Base-by-base conservation (phyloP, 441 rosid species). In the Jatropha podagrica region DNA sequence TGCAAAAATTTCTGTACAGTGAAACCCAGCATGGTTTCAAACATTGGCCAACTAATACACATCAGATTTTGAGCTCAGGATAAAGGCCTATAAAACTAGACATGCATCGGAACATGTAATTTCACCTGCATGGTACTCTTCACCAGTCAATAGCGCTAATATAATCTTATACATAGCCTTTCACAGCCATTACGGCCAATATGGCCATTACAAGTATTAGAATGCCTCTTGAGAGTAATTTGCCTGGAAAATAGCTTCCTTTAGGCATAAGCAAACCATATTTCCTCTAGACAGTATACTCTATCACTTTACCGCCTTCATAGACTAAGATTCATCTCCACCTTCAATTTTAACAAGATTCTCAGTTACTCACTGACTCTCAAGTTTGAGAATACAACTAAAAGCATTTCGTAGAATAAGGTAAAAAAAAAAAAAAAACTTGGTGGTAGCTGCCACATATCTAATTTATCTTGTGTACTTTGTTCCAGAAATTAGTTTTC, bases 11-110 rank as follows among this genome's bases (percentile, higher is more conserved):
- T 58, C 37, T n/a, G 52, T 27, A 37, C 11, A 7, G 4, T 20
- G 18, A 40, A 38, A 14, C n/a, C 51, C 74, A 71, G 26, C 23
- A 59, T 58, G n/a, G 14, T 71, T 26, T 71, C 74, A 71, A 17
- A 41, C 20, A 38, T 23, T 38, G n/a, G 49, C 73, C 2, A 46
- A 52, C 72, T 52, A 26, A 69, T 69, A 52, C 14, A 5, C 26
- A 40, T 4, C 20, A n/a, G 13, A 38, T 64, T 14, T 64, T 64
- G 17, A 0, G 8, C 11, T 40, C 18, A 8, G n/a, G 26, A 20
- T 7, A 4, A 15, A 20, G 12, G 54, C 54, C 20, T 3, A 42
- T 66, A 46, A 20, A 42, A 4, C 20, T n/a, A n/a, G 11, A 66
- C n/a, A 20, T 10, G 12, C 18, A 66, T 46, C 5, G 3, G 12